Conservation (phyloP, 2,329 filamentous ascomycete genomes). For the Fusarium chuoi region DNA sequence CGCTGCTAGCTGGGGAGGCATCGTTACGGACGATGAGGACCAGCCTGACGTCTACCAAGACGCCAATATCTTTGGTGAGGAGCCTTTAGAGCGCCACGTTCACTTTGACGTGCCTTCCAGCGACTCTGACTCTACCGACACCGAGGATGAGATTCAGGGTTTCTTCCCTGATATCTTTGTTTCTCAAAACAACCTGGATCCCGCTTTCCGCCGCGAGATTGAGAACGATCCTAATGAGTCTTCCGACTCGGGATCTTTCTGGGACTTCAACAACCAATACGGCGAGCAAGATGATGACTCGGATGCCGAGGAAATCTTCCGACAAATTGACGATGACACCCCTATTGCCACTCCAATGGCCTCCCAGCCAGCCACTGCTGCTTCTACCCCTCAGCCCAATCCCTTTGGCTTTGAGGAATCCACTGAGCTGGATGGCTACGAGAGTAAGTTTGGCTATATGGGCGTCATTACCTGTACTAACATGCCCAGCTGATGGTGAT, state of each 20-base stretch:
- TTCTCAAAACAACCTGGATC: conserved; percentile 77
- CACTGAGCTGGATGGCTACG: conserved; percentile 65
- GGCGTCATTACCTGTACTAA: conserved; percentile 51
- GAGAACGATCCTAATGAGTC: conserved; percentile 73
- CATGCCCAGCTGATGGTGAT: conserved; percentile 65
- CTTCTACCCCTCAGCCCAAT: conserved; percentile 42
- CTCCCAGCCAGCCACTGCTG: conserved; percentile 42
- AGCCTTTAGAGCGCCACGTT: conserved; percentile 69
- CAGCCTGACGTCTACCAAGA: conserved; percentile 56
- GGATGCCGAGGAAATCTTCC: conserved; percentile 56
- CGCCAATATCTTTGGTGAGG: conserved; percentile 55
- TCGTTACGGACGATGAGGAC: conserved; percentile 59
- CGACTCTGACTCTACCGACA: conserved; percentile 73
- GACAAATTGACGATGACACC: conserved; percentile 54
- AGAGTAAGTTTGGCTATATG: conserved; percentile 61
- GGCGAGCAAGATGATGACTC: conserved; percentile 50
- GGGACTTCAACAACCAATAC: conserved; percentile 68
- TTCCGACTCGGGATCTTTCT: conserved; percentile 68
- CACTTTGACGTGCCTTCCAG: conserved; percentile 77
- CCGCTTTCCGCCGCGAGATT: conserved; percentile 77
- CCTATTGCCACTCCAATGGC: conserved; percentile 55
- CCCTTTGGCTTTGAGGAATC: conserved; percentile 44
- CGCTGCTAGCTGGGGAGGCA: conserved; percentile 65
- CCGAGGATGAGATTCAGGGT: conserved; percentile 69
- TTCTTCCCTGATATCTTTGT: conserved; percentile 84